A percentile compares a stretch with the other conserved stretches of the same genome.
Conservation (phyloP, 805 yeast species). For the Wickerhamiella slavikovae region DNA sequence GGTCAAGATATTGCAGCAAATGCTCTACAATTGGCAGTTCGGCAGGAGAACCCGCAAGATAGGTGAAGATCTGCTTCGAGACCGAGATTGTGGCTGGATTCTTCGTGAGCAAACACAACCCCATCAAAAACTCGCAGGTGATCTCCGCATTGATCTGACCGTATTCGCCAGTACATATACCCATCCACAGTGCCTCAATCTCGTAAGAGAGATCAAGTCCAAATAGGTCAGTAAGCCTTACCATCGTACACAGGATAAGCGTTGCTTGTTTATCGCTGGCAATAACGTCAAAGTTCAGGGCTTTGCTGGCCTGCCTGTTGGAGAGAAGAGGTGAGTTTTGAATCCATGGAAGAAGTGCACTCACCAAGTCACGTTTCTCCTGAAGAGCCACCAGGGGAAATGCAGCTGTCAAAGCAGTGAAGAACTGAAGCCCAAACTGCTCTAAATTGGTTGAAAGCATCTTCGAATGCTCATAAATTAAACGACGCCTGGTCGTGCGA, state of each 20-base stretch:
- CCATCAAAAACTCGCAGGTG: slow-evolving; percentile 49
- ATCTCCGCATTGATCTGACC: slow-evolving; percentile 40
- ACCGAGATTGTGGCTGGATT: slow-evolving; percentile 58
- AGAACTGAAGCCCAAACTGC: slow-evolving; percentile 36
- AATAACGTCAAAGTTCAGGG: slow-evolving; percentile 16
- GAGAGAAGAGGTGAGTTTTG: slow-evolving; percentile 57
- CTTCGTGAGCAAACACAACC: slow-evolving; percentile 45
- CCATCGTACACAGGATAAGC: slow-evolving; percentile 12
- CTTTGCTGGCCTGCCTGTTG: slow-evolving; percentile 20
- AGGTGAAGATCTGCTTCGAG: slow-evolving; percentile 64
- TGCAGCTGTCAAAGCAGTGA: slow-evolving; percentile 53
- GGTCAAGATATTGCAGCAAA: slow-evolving; percentile 51
- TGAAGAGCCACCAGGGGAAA: slow-evolving; percentile 39
- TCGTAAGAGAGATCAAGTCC: slow-evolving; percentile 76
- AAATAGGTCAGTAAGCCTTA: slow-evolving; percentile 64
- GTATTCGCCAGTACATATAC: slow-evolving; percentile 59
- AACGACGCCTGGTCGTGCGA: slow-evolving; percentile 69
- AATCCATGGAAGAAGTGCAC: slow-evolving; percentile 83
- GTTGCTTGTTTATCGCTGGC: slow-evolving; percentile 24
- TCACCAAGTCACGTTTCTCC: slow-evolving; percentile 56
- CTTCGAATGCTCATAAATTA: slow-evolving; percentile 58
- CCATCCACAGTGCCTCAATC: slow-evolving; percentile 89
- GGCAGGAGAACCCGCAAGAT: slow-evolving; percentile 30
- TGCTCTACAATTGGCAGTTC: slow-evolving; percentile 36
- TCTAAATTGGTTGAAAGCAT: slow-evolving; percentile 42